These are phyloP conservation scores for Trematosphaeria pertusa DNA, from an alignment of 2,329 filamentous ascomycete genomes.

Conservation along the genomic window DNA sequence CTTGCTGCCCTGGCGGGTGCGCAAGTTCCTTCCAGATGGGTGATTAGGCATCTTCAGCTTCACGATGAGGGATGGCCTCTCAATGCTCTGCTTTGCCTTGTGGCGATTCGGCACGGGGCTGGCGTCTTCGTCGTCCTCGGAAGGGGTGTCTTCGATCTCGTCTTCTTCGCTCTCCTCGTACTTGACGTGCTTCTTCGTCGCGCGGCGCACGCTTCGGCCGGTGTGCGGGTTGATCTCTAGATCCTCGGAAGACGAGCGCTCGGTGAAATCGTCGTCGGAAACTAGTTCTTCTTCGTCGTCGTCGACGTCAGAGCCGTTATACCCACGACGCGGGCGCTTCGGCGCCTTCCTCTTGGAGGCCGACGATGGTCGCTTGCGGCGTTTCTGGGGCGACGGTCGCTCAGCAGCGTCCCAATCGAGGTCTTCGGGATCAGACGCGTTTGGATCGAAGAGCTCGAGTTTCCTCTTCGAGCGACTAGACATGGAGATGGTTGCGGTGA, in stretches of 20 bases:
- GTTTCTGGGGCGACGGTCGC: constrained; percentile 38
- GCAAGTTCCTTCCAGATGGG: constrained; percentile 33
- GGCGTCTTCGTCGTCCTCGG: constrained; percentile 35
- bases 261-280: constrained; percentile 52
- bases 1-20: constrained; percentile 51
- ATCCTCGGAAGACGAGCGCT: constrained; percentile 52
- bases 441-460: constrained; percentile 46
- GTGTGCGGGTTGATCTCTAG: constrained; percentile 62
- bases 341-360: constrained; percentile 34
- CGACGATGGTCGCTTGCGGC: constrained; percentile 35
- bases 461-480: constrained; percentile 50
- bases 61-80: constrained; percentile 49
- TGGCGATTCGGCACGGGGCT: constrained; percentile 22
- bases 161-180: constrained; percentile 65
- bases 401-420: constrained; percentile 44
- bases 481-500: constrained; percentile 39
- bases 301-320: constrained; percentile 46
- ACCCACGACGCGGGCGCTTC: constrained; percentile 44
- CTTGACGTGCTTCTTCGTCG: constrained; percentile 60
- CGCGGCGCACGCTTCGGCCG: constrained; percentile 62
- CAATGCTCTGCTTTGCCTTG: constrained; percentile 33
- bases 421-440: constrained; percentile 49
- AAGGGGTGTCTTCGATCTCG: constrained; percentile 49
- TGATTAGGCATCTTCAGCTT: constrained; percentile 47
- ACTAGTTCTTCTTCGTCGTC: constrained; percentile 57